phyloP scores from a whole-genome alignment of 768 basidiomycete genomes.

The Boletus bicolor region DNA sequence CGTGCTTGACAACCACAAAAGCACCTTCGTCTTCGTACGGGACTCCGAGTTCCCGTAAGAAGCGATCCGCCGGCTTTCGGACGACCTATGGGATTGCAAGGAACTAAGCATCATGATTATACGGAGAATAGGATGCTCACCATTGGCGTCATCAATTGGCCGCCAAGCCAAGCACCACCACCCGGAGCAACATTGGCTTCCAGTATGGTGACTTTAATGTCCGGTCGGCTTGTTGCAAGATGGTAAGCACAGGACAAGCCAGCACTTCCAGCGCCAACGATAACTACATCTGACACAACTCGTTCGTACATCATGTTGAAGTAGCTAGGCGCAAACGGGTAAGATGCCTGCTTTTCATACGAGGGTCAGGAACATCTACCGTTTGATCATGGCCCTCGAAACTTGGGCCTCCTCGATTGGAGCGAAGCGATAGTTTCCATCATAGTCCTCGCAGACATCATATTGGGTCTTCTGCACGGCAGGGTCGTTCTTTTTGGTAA shows the following conservation, averaged over 20 bases:
- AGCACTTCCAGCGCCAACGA: constrained; percentile 69
- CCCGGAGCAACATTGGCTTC: constrained; percentile 81
- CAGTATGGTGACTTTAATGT: constrained; percentile 62
- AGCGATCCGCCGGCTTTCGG: constrained; percentile 71
- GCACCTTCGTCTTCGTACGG: constrained; percentile 75
- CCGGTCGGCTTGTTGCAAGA: constrained; percentile 63
- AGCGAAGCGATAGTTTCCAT: constrained; percentile 65
- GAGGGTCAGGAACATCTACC: constrained; percentile 33
- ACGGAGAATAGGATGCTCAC: constrained; percentile 31
- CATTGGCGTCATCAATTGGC: constrained; percentile 79
- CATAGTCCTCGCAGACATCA: constrained; percentile 38
- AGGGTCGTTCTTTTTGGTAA: constrained; percentile 24
- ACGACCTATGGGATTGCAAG: constrained; percentile 47
- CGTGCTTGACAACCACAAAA: constrained; percentile 80
- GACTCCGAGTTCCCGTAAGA: constrained; percentile 67
- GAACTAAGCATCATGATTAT: background rate
- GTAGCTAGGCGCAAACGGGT: constrained; percentile 45
- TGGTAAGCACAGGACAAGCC: constrained; percentile 75
- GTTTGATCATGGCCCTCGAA: constrained; percentile 71
- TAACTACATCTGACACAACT: constrained; percentile 72
- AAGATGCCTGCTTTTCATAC: background rate
- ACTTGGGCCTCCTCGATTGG: constrained; percentile 77
- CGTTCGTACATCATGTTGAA: constrained; percentile 72
- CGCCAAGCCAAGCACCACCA: constrained; percentile 76
- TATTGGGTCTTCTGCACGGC: constrained; percentile 9